Percentiles rank a stretch among this genome's conserved stretches.
phyloP scores from a whole-genome alignment of 257 asterid species.

The Petunia axillaris region DNA sequence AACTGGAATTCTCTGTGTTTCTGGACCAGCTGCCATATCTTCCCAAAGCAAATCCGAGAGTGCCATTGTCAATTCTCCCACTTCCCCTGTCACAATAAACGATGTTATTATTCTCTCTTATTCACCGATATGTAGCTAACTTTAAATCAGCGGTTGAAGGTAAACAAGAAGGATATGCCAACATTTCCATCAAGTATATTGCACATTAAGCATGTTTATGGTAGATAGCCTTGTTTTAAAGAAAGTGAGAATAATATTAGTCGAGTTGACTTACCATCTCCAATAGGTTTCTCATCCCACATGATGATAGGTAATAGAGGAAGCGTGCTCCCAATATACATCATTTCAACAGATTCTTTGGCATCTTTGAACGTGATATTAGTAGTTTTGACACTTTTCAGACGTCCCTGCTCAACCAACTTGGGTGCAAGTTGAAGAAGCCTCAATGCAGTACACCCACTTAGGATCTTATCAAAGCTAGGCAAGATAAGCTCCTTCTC shows the following conservation, averaged over 20 bases:
- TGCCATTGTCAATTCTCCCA: conserved; percentile 87
- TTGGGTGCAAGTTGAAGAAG: conserved; percentile 73
- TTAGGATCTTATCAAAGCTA: conserved; percentile 62
- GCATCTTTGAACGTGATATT: conserved; percentile 60
- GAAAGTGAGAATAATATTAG: not conserved
- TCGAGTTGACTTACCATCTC: conserved; percentile 60
- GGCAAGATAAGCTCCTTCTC: conserved; percentile 78
- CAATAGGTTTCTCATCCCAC: conserved; percentile 84
- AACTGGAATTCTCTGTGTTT: conserved; percentile 58
- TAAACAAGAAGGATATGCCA: not conserved
- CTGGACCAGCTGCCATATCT: conserved; percentile 86
- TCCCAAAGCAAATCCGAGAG: conserved; percentile 92
- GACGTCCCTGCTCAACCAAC: conserved; percentile 61
- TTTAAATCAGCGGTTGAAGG: too few species aligned
- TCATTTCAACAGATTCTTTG: conserved; percentile 69
- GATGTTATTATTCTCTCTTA: not conserved
- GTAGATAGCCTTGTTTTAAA: not conserved
- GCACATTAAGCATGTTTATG: not conserved
- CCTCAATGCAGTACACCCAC: conserved; percentile 89
- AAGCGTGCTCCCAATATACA: conserved; percentile 93
- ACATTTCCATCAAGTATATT: not conserved
- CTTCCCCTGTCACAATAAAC: conserved; percentile 52
- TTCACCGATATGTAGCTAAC: not conserved
- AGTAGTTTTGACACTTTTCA: conserved; percentile 54
- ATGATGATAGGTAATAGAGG: conserved; percentile 66